Evolutionary conservation across 2,329 filamentous ascomycete species (phyloP).

Genomic region (Chaetothyriales sp.): DNA sequence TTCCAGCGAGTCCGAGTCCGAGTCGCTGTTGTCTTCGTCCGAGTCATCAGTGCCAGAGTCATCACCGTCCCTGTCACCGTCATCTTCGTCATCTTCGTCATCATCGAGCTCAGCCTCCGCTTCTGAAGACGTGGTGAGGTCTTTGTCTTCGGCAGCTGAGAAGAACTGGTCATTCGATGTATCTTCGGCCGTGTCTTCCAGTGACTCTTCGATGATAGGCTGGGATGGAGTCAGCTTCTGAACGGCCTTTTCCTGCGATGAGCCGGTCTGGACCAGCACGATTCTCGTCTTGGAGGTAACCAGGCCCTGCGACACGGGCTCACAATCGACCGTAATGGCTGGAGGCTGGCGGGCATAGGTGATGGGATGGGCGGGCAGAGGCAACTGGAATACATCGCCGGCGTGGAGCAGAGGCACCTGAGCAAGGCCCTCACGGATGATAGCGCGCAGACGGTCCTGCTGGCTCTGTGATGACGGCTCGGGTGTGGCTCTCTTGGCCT

Average conservation of each 20-base stretch:
- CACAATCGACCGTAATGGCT: conserved; percentile 79
- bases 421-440: conserved; percentile 59
- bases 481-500: conserved; percentile 7
- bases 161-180: conserved; percentile 83
- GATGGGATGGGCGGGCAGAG: conserved; percentile 63
- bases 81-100: conserved; percentile 46
- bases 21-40: conserved; percentile 44
- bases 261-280: conserved; percentile 48
- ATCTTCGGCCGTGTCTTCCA: conserved; percentile 53
- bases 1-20: conserved; percentile 77
- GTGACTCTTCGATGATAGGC: conserved; percentile 44
- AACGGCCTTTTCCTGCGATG: conserved; percentile 27
- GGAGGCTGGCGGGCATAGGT: conserved; percentile 73
- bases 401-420: conserved; percentile 63
- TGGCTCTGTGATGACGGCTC: conserved; percentile 6
- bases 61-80: conserved; percentile 38
- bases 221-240: conserved; percentile 32
- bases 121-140: conserved; percentile 28
- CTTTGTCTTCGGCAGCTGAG: conserved; percentile 71
- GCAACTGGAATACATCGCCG: conserved; percentile 67
- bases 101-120: conserved; percentile 43
- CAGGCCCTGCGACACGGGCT: conserved; percentile 80
- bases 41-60: conserved; percentile 46
- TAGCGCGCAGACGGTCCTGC: conserved; percentile 22
- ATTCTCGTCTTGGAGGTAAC: conserved; percentile 66